A percentile compares a stretch with the other conserved stretches of the same genome.
Evolutionary conservation across 495 filamentous ascomycete species (phyloP).

Genomic region (Aspergillus leporis): DNA sequence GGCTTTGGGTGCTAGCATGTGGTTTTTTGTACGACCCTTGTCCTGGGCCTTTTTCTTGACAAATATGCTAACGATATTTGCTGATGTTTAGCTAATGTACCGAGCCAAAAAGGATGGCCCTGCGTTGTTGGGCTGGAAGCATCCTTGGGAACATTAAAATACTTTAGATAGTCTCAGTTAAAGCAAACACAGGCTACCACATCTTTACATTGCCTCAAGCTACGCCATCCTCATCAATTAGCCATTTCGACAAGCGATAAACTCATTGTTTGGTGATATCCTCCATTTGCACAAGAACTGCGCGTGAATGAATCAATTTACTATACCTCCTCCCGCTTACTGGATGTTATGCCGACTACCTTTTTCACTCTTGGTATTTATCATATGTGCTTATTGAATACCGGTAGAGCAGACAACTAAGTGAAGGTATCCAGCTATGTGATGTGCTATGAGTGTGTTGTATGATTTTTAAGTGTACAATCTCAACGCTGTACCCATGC

Average conservation of each 20-base stretch:
- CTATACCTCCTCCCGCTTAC: background rate
- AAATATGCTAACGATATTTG: slow-evolving; percentile 21
- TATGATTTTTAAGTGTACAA: background rate
- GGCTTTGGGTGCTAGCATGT: slow-evolving; percentile 91
- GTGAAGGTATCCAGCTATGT: background rate
- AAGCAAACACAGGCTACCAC: background rate
- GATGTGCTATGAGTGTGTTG: background rate
- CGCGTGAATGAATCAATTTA: background rate
- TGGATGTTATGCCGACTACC: background rate
- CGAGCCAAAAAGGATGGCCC: slow-evolving; percentile 91
- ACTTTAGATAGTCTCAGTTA: background rate
- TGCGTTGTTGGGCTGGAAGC: slow-evolving; percentile 88
- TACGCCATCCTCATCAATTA: background rate
- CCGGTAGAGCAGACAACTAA: background rate
- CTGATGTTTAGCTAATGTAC: slow-evolving; percentile 76
- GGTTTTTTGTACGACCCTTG: slow-evolving; percentile 82
- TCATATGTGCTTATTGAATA: background rate
- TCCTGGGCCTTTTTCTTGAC: background rate
- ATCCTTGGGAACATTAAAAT: slow-evolving; percentile 97
- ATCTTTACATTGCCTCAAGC: background rate
- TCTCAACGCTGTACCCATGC: background rate
- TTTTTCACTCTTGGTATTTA: too few species aligned
- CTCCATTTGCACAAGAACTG: background rate
- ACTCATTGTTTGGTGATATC: background rate
- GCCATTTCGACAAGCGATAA: background rate